A percentile compares a stretch with the other conserved stretches of the same genome.
phyloP scores from a whole-genome alignment of 2,329 filamentous ascomycete genomes.

The Trichophyton simii region DNA sequence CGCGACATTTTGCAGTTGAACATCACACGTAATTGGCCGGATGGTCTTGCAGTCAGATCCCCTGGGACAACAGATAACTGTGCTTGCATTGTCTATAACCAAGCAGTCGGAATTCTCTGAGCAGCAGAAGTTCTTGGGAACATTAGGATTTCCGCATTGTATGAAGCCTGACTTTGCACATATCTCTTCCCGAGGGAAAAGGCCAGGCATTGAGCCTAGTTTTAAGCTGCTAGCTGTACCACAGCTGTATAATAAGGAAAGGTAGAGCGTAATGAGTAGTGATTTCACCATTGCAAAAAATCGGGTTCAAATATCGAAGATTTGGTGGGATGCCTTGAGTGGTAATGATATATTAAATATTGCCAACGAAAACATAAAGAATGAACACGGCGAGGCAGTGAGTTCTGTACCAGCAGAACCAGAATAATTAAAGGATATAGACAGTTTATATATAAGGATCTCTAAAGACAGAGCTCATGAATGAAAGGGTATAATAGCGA shows the following conservation, averaged over 20 bases:
- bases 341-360: background rate
- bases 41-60: slow-evolving; percentile 32
- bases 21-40: slow-evolving; percentile 32
- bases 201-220: background rate
- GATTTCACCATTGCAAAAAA: background rate
- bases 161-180: slow-evolving; percentile 23
- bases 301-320: background rate
- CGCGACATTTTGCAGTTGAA: slow-evolving; percentile 31
- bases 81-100: slow-evolving; percentile 29
- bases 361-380: background rate
- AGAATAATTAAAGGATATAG: background rate
- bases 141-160: slow-evolving; percentile 25
- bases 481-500: background rate
- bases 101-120: slow-evolving; percentile 29
- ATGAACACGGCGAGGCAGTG: background rate
- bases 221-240: background rate
- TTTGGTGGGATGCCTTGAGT: background rate
- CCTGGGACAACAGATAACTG: slow-evolving; percentile 37
- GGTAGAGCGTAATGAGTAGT: background rate
- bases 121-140: slow-evolving; percentile 36
- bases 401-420: slow-evolving; percentile 4
- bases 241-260: background rate
- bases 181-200: slow-evolving; percentile 8
- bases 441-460: background rate
- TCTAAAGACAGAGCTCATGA: background rate